Evolutionary conservation across 768 basidiomycete species (phyloP).

Genomic region (Amanita pseudoporphyria): DNA sequence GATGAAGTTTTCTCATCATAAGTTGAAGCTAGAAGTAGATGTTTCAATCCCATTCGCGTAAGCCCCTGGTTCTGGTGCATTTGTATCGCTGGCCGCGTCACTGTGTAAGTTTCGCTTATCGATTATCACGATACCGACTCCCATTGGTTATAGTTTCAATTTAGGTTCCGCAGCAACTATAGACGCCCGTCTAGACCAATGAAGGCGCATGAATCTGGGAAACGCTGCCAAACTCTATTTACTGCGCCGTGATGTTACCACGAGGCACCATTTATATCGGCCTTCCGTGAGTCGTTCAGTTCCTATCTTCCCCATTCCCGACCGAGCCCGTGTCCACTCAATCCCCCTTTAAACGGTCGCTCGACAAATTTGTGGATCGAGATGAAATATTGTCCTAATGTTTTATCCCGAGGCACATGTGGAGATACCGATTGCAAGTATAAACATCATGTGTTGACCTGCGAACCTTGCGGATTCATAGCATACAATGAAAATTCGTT

Average conservation of each 20-base stretch:
- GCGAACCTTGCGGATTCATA: slow-evolving; percentile 28
- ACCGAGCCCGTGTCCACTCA: too few relatives aligned
- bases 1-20: too few relatives aligned
- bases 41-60: too few relatives aligned
- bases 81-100: too few relatives aligned
- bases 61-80: too few relatives aligned
- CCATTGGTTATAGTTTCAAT: not conserved
- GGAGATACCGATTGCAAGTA: slow-evolving; percentile 18
- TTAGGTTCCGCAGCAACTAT: not conserved
- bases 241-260: not conserved
- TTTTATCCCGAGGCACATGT: slow-evolving; percentile 28
- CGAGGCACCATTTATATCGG: not conserved
- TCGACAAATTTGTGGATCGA: too few relatives aligned
- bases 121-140: not conserved
- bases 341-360: too few relatives aligned
- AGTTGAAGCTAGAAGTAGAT: too few relatives aligned
- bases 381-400: slow-evolving; percentile 23
- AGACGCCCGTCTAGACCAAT: not conserved
- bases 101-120: not conserved
- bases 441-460: slow-evolving; percentile 27
- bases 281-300: too few relatives aligned
- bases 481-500: slow-evolving; percentile 16
- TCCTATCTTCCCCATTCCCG: too few relatives aligned
- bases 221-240: not conserved
- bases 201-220: not conserved